These are phyloP conservation scores for Ophiostoma piceae DNA, from an alignment of 2,329 filamentous ascomycete genomes.

Conservation along the genomic window DNA sequence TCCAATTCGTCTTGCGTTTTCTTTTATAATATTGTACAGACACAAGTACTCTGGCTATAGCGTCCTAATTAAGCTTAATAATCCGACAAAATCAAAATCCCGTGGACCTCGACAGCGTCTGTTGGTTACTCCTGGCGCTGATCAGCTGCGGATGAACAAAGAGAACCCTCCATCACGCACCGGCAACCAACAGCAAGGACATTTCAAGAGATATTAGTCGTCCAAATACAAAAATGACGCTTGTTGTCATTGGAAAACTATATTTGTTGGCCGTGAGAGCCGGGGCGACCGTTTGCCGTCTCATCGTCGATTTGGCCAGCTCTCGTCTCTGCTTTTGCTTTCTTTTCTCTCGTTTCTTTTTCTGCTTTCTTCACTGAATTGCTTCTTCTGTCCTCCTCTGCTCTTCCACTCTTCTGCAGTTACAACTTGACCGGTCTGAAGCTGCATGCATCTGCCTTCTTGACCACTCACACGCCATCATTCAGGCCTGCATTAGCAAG, in stretches of 20 bases:
- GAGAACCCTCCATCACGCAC: neutral
- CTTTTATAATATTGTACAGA: neutral
- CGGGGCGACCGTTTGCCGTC: neutral
- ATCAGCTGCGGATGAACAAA: neutral
- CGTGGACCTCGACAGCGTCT: neutral
- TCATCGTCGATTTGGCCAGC: neutral
- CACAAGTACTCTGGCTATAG: neutral
- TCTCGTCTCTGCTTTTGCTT: neutral
- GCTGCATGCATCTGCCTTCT: neutral
- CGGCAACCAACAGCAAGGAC: neutral
- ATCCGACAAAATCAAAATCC: neutral
- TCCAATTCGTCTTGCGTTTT: neutral
- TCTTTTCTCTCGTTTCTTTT: neutral
- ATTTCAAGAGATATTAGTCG: too few species aligned
- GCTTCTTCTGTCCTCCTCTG: too few species aligned
- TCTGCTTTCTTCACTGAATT: too few species aligned
- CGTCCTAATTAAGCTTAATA: neutral
- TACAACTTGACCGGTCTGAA: neutral
- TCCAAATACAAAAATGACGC: too few species aligned
- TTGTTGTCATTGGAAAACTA: neutral
- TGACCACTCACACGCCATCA: neutral
- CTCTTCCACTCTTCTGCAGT: neutral
- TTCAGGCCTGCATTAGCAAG: neutral
- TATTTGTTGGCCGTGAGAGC: neutral
- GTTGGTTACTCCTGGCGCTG: neutral